Conservation (phyloP, 345 rosid genomes). For the rapeseed (Brassica napus) region Da-Ae NC_063440.1:21592501-21593000, state of each 20-base stretch:
- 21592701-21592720: constrained; percentile 28
- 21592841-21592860: background rate
- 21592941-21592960: background rate
- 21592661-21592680: constrained; percentile 40
- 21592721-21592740: constrained; percentile 26
- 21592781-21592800: constrained; percentile 14
- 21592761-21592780: background rate
- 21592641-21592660: constrained; percentile 31
- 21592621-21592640: constrained; percentile 9
- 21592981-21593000: constrained; percentile 18
- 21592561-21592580: background rate
- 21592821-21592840: constrained; percentile 12
- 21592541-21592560: constrained; percentile 1
- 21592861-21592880: background rate
- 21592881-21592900: background rate
- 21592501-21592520: constrained; percentile 10
- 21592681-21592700: constrained; percentile 34
- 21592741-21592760: constrained; percentile 14
- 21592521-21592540: constrained; percentile 10
- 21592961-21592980: constrained; percentile 22
- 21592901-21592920: background rate
- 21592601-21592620: background rate
- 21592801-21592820: constrained; percentile 1
- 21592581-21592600: constrained; percentile 1
- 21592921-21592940: background rate